A percentile compares a stretch with the other conserved stretches of the same genome.
Conservation (phyloP, 805 yeast species). For the Pichia ethanolica region DNA sequence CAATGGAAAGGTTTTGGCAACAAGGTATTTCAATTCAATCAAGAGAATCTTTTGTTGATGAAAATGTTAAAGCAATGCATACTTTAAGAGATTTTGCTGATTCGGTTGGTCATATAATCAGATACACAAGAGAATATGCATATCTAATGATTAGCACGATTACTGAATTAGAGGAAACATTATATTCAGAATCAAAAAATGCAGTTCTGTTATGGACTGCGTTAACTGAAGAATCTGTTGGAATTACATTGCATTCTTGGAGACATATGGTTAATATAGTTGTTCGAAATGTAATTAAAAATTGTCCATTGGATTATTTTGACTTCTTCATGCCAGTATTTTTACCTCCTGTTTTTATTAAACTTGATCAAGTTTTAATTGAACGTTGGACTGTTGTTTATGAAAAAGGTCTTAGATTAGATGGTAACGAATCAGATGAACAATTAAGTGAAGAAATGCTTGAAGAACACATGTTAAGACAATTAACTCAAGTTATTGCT, state of each 20-base stretch:
- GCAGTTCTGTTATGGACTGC: conserved; percentile 77
- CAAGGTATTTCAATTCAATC: conserved; percentile 94
- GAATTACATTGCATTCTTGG: conserved; percentile 94
- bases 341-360: conserved; percentile 66
- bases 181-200: conserved; percentile 78
- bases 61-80: conserved; percentile 87
- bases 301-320: conserved; percentile 72
- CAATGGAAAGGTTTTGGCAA: conserved; percentile 96
- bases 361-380: conserved; percentile 68
- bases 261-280: conserved; percentile 91
- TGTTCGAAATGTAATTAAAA: conserved; percentile 75
- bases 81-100: conserved; percentile 96
- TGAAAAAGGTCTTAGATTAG: conserved; percentile 47
- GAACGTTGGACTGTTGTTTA: conserved; percentile 68
- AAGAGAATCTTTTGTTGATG: conserved; percentile 89
- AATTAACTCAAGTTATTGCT: conserved; percentile 86
- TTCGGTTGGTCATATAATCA: conserved; percentile 89
- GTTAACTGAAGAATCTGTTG: conserved; percentile 75
- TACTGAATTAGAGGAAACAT: conserved; percentile 80
- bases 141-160: conserved; percentile 84
- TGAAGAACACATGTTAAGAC: conserved; percentile 92
- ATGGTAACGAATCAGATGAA: conserved; percentile 57
- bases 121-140: conserved; percentile 95
- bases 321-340: conserved; percentile 67
- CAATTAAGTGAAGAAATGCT: conserved; percentile 95